A percentile compares a stretch with the other conserved stretches of the same genome.
Evolutionary conservation across 2,329 filamentous ascomycete species (phyloP).

Genomic region (Fusarium compactum): DNA sequence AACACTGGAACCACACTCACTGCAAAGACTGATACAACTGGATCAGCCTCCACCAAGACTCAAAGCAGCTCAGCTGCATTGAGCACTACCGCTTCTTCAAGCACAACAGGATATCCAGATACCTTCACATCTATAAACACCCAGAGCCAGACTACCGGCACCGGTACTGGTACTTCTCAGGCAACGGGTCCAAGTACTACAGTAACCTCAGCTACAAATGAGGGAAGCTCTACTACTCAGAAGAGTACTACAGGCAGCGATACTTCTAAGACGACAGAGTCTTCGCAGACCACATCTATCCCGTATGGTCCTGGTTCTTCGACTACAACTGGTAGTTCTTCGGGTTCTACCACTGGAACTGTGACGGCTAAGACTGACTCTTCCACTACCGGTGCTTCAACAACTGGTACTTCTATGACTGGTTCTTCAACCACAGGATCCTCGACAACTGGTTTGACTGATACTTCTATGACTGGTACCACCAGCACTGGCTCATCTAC

Average conservation of each 20-base stretch:
- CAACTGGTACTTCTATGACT: background rate
- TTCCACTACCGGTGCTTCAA: background rate
- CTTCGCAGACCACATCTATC: slow-evolving; percentile 1
- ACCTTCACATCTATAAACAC: slow-evolving; percentile 4
- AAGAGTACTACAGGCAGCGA: slow-evolving; percentile 1
- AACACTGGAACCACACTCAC: background rate
- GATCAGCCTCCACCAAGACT: background rate
- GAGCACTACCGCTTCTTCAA: slow-evolving; percentile 17
- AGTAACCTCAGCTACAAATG: slow-evolving; percentile 19
- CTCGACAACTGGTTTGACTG: too few species aligned
- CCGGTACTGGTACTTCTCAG: background rate
- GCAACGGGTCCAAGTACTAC: background rate
- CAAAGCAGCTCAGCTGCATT: slow-evolving; percentile 17
- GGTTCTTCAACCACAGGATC: too few species aligned
- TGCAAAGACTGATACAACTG: background rate
- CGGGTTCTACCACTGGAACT: background rate
- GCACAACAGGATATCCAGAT: background rate
- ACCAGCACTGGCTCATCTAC: background rate
- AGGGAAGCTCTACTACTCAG: background rate
- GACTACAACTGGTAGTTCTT: background rate
- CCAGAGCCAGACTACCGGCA: background rate
- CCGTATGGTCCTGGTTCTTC: background rate
- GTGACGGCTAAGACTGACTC: background rate
- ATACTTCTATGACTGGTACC: background rate
- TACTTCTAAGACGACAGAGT: background rate